Base-by-base conservation (phyloP, 1,284 basidiomycete genomes). In the Microbotryum intermedium region DNA sequence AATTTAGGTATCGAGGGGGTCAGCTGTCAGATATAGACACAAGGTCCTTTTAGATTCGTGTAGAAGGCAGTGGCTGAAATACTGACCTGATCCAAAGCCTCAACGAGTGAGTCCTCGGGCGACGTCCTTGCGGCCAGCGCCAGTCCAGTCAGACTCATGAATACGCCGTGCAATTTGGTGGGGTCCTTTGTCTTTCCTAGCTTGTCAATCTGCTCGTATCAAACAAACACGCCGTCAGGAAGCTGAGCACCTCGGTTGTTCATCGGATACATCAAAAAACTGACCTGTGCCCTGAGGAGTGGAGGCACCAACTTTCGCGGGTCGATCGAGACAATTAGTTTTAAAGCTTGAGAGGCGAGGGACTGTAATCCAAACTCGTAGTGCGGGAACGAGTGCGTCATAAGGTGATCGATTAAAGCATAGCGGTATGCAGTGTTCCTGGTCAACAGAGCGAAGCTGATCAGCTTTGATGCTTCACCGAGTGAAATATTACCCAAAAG, bases 331-430 rank as follows among this genome's bases (percentile, higher is more conserved):
- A 86, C 87, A 53, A 95, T 81, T 20, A 77, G 76, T 48, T 83
- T 79, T 44, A 95, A 76, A 4, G 90, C 86, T 65, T 85, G 79
- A 2, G 92, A 84, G n/a, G 85, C 90, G 7, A 91, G 77, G 52
- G 81, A 78, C 58, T 93, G 82, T 82, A 98, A 87, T 7, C 81
- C 75, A 2, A 79, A 74, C 73, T 97, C 93, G 93, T 94, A 97
- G 74, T 98, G 94, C 45, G 86, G 79, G 51, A 95, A 72, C 0
- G 87, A 87, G 45, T 86, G 83, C 60, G 82, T 76, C 45, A 90
- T 74, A 42, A 97, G 73, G 72, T 95, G 90, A 55, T 86, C 78
- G 50, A 93, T 75, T 59, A 97, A 78, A 57, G 78, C 80, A 0
- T 75, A 66, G 26, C 85, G 81, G 74, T 97, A 98, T 70, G 87